Conservation (phyloP, 192 early-diverging fungal species). For the Phlyctochytrium planicorne region DNA sequence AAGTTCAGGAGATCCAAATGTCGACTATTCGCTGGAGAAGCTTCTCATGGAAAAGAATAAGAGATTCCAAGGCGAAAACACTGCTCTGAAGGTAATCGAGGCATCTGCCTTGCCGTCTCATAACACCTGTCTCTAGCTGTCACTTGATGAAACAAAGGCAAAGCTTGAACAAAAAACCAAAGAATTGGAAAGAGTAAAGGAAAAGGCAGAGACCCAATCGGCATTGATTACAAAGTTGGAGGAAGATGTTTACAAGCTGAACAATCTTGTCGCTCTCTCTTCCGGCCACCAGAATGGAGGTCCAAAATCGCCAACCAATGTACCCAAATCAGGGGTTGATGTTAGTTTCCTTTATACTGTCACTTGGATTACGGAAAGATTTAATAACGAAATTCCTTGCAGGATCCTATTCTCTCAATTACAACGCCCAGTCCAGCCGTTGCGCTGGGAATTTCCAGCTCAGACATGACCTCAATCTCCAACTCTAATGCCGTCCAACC, state of each 20-base stretch:
- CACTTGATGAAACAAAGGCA: conserved; percentile 30
- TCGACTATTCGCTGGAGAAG: conserved; percentile 58
- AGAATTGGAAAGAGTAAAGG: conserved; percentile 40
- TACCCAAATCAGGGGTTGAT: too few species aligned
- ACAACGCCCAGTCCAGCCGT: neutral
- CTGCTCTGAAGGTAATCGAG: conserved; percentile 50
- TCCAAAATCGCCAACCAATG: too few species aligned
- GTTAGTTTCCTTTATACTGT: too few species aligned
- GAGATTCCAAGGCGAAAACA: conserved; percentile 69
- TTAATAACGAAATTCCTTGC: neutral
- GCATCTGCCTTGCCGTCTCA: neutral
- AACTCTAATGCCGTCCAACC: neutral
- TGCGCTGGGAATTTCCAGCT: neutral
- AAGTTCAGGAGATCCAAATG: conserved; percentile 43
- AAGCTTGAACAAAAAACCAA: conserved; percentile 22
- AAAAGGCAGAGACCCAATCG: conserved; percentile 53
- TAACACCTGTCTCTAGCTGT: too few species aligned
- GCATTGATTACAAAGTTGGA: conserved; percentile 56
- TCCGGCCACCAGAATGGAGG: too few species aligned
- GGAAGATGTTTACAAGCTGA: conserved; percentile 47
- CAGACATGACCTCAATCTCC: neutral
- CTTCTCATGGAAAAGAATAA: conserved; percentile 84
- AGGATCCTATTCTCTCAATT: conserved; percentile 4
- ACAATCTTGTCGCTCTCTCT: conserved; percentile 22
- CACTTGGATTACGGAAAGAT: neutral